These are phyloP conservation scores for Byssochlamys sp. DNA, from an alignment of 2,329 filamentous ascomycete species.

Conservation along the genomic window DNA sequence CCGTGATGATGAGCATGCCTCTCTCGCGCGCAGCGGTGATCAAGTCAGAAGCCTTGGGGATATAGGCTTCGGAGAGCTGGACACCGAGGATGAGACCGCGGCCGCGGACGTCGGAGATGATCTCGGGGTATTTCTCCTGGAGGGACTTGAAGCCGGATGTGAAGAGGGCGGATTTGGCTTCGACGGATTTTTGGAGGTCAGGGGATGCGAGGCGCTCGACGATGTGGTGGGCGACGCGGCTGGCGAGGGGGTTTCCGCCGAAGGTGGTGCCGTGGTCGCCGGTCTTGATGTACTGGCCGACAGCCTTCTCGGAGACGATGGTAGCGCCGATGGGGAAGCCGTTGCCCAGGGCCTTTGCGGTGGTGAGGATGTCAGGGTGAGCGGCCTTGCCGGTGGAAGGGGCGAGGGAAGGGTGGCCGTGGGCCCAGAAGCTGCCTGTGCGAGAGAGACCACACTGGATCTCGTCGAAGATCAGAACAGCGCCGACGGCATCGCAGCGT, in stretches of 20 bases:
- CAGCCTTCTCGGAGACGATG: slow-evolving; percentile 51
- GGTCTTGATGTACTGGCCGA: slow-evolving; percentile 58
- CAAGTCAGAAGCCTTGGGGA: slow-evolving; percentile 46
- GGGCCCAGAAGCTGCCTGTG: slow-evolving; percentile 85
- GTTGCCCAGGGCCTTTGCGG: slow-evolving; percentile 91
- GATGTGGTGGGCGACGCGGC: slow-evolving; percentile 75
- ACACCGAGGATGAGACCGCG: slow-evolving; percentile 77
- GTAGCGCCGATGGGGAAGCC: slow-evolving; percentile 90
- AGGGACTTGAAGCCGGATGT: slow-evolving; percentile 49
- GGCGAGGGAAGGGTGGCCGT: slow-evolving; percentile 55
- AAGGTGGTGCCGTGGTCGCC: slow-evolving; percentile 93
- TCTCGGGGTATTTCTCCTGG: slow-evolving; percentile 54
- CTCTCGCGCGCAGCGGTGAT: slow-evolving; percentile 79
- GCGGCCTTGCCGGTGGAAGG: slow-evolving; percentile 48
- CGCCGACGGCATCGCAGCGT: slow-evolving; percentile 76
- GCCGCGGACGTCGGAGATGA: slow-evolving; percentile 71
- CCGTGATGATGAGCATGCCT: slow-evolving; percentile 82
- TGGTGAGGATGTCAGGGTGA: slow-evolving; percentile 88
- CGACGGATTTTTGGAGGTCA: slow-evolving; percentile 59
- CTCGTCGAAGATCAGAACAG: slow-evolving; percentile 87
- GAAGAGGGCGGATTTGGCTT: slow-evolving; percentile 56
- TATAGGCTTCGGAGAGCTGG: slow-evolving; percentile 63
- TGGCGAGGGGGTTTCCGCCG: slow-evolving; percentile 81
- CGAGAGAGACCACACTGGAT: slow-evolving; percentile 89
- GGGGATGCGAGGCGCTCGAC: slow-evolving; percentile 65